Evolutionary conservation across 23 red algal genomes (phyloP), one percentile per base, ranked within the genome.

Genomic region (Cyanidioschyzon merolae): DNA sequence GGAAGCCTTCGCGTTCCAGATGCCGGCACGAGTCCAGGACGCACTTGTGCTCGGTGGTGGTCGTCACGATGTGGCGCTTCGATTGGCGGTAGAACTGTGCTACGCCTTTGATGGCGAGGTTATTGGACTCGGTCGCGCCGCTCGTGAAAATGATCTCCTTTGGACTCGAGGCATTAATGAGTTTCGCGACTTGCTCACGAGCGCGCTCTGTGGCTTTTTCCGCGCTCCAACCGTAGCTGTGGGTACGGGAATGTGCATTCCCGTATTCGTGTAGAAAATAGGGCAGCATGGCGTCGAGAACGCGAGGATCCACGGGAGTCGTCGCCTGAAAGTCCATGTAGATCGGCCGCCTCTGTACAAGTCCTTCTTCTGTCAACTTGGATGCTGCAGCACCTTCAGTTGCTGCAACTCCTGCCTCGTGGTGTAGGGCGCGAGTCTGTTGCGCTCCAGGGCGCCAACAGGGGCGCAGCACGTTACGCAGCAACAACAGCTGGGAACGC

Each of bases 21-120:
- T 87, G 82, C 12, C 92, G 85, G 84, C 92, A 96, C 57, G 87
- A 90, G 50, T 96, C 92, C 27, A 96, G 74, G 26, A 96, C 92
- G 80, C 92, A 96, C 83, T 96, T 96, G 78, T 96, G 92, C 59
- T 96, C 92, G 68, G 92, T 96, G 74, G 90, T 87, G 1, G 87
- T 90, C 1, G 92, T 96, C 34, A 96, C 75, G 37, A 96, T 68
- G 76, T 96, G 92, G 1, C 80, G 74, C 80, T 96, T 96, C 39
- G 39, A 84, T 37, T 75, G 59, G 50, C 84, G 82, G 63, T 96
- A 96, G 79, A 96, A 96, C 45, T 75, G 57, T 12, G 88, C 88
- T 26, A 96, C 92, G 2, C 92, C 92, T 76, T 96, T 96, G 39
- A 96, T 80, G 27, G 83, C 92, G 79, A 89, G 82, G 75, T 96